Percentiles rank a stretch among this genome's conserved stretches.
Evolutionary conservation across 495 filamentous ascomycete genomes (phyloP).

Genomic region (Friedmanniomyces endolithicus): DNA sequence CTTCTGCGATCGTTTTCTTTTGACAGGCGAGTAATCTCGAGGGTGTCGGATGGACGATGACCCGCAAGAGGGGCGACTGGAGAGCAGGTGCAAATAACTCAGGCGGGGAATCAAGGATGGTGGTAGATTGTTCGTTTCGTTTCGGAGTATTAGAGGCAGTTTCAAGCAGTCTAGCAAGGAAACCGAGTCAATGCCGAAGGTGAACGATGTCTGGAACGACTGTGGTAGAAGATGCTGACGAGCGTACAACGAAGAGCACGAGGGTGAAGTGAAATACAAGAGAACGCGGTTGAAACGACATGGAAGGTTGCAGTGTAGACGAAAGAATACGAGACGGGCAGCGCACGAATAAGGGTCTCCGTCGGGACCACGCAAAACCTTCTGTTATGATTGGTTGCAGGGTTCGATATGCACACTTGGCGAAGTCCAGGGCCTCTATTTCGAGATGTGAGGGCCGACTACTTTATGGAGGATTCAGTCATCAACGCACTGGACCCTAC

Average conservation of each 20-base stretch:
- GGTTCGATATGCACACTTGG: background rate
- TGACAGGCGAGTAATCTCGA: background rate
- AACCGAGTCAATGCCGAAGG: too few species aligned
- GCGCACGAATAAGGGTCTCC: background rate
- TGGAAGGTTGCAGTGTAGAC: background rate
- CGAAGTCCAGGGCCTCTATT: background rate
- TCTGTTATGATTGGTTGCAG: background rate
- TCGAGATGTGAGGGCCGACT: background rate
- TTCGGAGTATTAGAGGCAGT: background rate
- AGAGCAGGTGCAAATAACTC: background rate
- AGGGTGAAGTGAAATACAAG: background rate
- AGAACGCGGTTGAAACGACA: background rate
- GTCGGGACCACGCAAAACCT: background rate
- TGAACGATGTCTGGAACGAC: background rate
- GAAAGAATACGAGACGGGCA: slow-evolving; percentile 3
- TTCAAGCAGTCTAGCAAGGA: background rate
- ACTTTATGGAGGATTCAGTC: too few species aligned
- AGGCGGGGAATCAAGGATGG: background rate
- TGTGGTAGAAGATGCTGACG: background rate
- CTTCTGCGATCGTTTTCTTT: background rate
- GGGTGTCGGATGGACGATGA: too few species aligned
- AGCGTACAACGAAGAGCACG: background rate
- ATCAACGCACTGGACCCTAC: background rate
- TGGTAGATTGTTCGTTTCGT: background rate
- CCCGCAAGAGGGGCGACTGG: background rate